Base-by-base conservation (phyloP, 2,329 filamentous ascomycete genomes). In the Chrysosporium queenslandicum region DNA sequence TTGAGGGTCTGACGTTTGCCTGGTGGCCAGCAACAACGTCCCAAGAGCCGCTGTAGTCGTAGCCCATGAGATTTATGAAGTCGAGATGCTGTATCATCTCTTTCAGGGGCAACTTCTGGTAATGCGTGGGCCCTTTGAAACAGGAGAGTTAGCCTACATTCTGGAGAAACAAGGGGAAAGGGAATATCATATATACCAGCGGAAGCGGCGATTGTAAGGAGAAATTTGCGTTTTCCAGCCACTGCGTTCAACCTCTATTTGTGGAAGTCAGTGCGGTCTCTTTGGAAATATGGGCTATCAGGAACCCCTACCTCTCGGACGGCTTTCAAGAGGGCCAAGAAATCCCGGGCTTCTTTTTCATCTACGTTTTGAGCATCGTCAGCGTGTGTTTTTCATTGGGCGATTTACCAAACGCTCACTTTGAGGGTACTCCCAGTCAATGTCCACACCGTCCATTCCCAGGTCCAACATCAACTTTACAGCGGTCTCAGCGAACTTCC, bases 11-110 rank as follows among this genome's bases (percentile, higher is more conserved):
- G 25, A 96, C 66, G 66, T 95, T 95, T 11, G 89, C 80, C 66
- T 94, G 86, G 70, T 96, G 90, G 6, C 85, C 88, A 0, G 86
- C 76, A 6, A 66, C 65, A 8, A 69, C 60, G 62, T 89, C 86
- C 89, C 88, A 96, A 2, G 81, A 83, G 2, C 91, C 91, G 9
- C 87, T 82, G 63, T 82, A 92, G 67, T 94, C 87, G 68, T 92
- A 94, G 1, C 85, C 86, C 87, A 94, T 94, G 11, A 72, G 61
- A 55, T 78, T 77, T 68, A 74, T 77, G 61, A 77, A 77, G 55
- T 77, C 75, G 5, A 78, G 65, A 36, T 72, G 71, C 21, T 64
- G 58, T 36, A 71, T 71, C 73, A 76, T 75, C 37, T 65, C 66
- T 8, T 59, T 60, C 20, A 75, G 66, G 20, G 66, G 64, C 57